Evolutionary conservation across 1,139 yeast genomes (phyloP), one percentile per base, ranked within the genome.

Genomic region (Fermentozyma sake): DNA sequence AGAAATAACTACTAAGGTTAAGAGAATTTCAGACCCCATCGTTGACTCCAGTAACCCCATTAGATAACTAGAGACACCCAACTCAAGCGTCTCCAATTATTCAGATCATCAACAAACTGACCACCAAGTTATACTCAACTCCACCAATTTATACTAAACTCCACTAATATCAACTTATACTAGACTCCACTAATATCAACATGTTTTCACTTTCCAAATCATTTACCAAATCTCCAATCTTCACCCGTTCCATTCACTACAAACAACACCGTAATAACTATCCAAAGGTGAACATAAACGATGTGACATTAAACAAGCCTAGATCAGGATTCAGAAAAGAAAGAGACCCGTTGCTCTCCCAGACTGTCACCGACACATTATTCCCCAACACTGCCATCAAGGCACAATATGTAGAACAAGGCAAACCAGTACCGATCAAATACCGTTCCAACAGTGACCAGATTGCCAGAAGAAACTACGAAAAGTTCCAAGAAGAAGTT

Each of bases 401-500:
- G 36, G 44, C 52, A 24, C 45, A 48, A 35, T 67, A 67, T 42
- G 35, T 44, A 22, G 55, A 57, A 25, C 58, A 57, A 3, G 70
- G 68, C 9, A 64, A 66, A 36, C 65, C 67, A 5, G 61, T 65
- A 12, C 73, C 73, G 6, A 62, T 62, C 38, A 62, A 62, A 45
- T 58, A 52, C 43, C 48, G 55, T 31, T 43, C 58, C 6, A 44
- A 46, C 26, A 56, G 62, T 39, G 68, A 61, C 33, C 46, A 43
- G 21, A 61, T 62, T 30, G 60, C 70, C 19, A 51, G 61, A 38
- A 52, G 65, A 42, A 61, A 63, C 44, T 55, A 50, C 36, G 66
- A 58, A 31, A 44, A 59, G 35, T 71, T 71, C 31, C 70, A 74
- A 46, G 69, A 72, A 12, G 76, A 76, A 33, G 70, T 84, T 26